These are phyloP conservation scores for Paramecium primaurelia DNA, from an alignment of 73 alveolate species.

Conservation along the genomic window DNA sequence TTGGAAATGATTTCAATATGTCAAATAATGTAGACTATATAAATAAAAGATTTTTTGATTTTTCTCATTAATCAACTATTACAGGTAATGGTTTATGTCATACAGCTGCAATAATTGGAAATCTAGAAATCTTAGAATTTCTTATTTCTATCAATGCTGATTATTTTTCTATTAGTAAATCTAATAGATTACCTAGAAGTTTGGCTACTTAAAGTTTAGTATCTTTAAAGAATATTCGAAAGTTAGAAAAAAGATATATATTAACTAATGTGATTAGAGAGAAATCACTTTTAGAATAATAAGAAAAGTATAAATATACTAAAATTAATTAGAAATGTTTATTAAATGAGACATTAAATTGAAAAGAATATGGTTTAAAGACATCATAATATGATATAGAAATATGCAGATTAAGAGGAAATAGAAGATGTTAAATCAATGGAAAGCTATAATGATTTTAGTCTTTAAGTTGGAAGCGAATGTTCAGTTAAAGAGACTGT, in stretches of 20 bases:
- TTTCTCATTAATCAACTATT: not conserved
- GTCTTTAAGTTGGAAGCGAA: not conserved
- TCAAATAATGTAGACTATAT: not conserved
- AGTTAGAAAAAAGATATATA: not conserved
- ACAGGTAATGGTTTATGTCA: conserved; percentile 9
- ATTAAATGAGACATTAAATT: conserved; percentile 7
- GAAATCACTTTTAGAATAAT: not conserved
- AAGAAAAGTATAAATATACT: not conserved
- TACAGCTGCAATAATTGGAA: conserved; percentile 72
- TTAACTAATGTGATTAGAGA: not conserved
- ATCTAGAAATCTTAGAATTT: conserved; percentile 67
- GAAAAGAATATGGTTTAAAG: conserved; percentile 17
- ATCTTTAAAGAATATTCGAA: not conserved
- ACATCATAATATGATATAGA: not conserved
- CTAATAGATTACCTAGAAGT: not conserved
- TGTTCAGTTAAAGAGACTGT: not conserved
- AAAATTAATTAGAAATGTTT: not conserved
- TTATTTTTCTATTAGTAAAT: not conserved
- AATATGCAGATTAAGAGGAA: not conserved
- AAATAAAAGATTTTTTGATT: not conserved
- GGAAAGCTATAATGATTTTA: not conserved
- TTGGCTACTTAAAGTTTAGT: not conserved
- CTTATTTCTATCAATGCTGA: not conserved
- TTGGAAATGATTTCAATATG: not conserved
- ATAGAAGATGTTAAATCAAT: not conserved